phyloP scores from a whole-genome alignment of 2,329 filamentous ascomycete genomes.

The Hortaea werneckii region DNA sequence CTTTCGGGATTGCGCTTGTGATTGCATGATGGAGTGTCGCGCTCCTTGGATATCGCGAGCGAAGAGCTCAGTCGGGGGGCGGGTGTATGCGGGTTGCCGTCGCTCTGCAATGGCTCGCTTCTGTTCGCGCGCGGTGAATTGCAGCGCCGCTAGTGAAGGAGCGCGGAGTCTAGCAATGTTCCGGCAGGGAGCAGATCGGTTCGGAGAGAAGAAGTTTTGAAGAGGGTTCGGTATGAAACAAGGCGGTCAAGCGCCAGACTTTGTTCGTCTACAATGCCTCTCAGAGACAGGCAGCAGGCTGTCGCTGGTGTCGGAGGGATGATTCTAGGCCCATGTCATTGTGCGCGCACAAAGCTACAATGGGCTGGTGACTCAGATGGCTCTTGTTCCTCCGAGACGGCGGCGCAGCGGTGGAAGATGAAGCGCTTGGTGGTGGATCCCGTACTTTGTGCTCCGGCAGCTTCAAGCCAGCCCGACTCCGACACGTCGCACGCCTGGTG shows the following conservation, averaged over 20 bases:
- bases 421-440: too few species aligned
- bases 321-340: slow-evolving; percentile 4
- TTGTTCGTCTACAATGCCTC: background rate
- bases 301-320: slow-evolving; percentile 1
- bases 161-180: background rate
- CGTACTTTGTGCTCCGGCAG: too few species aligned
- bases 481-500: too few species aligned
- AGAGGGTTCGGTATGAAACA: background rate
- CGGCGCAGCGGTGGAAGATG: too few species aligned
- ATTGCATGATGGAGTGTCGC: slow-evolving; percentile 6
- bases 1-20: slow-evolving; percentile 41
- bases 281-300: slow-evolving; percentile 3
- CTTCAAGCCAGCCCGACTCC: too few species aligned
- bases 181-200: background rate
- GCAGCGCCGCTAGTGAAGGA: background rate
- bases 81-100: slow-evolving; percentile 2
- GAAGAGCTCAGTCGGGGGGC: background rate
- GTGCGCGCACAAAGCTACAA: slow-evolving; percentile 6
- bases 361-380: background rate
- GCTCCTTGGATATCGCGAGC: too few species aligned
- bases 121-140: background rate
- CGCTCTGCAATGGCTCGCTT: background rate
- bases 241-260: background rate
- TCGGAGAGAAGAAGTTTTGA: background rate
- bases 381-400: background rate